A percentile compares a stretch with the other conserved stretches of the same genome.
Evolutionary conservation across 257 asterid genomes (phyloP).

Genomic region (Nicotiana paniculata): DNA sequence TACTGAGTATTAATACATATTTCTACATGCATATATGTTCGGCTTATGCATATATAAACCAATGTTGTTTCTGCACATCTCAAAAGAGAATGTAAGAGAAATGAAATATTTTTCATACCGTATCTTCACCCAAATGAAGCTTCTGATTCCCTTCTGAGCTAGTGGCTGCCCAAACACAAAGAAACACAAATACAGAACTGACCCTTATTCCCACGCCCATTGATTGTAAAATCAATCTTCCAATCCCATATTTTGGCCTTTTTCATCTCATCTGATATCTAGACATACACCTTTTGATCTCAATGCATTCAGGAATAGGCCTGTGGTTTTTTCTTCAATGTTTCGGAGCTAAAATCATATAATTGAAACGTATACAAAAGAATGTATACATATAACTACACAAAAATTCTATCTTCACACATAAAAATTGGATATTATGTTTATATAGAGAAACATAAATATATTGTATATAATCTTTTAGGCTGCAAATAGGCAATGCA

Average conservation of each 20-base stretch:
- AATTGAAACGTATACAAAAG: not conserved
- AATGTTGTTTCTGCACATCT: not conserved
- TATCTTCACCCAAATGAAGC: not conserved
- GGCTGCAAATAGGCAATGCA: not conserved
- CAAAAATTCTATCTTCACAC: not conserved
- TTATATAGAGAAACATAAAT: not conserved
- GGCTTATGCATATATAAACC: not conserved
- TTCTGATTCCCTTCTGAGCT: not conserved
- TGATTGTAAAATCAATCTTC: conserved; percentile 4
- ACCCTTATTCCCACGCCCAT: conserved; percentile 7
- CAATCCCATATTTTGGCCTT: not conserved
- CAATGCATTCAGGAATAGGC: not conserved
- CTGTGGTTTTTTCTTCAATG: not conserved
- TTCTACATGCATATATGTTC: not conserved
- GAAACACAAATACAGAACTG: not conserved
- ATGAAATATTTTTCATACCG: not conserved
- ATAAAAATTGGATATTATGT: not conserved
- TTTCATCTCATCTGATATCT: conserved; percentile 6
- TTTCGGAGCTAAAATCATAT: not conserved
- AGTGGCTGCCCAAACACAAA: conserved; percentile 1
- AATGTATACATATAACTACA: not conserved
- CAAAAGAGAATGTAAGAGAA: not conserved
- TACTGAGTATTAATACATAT: not conserved
- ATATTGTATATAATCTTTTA: not conserved
- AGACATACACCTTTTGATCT: too few relatives aligned